Conservation (phyloP, 352 stramenopile species). For the Pythium insidiosum region DNA sequence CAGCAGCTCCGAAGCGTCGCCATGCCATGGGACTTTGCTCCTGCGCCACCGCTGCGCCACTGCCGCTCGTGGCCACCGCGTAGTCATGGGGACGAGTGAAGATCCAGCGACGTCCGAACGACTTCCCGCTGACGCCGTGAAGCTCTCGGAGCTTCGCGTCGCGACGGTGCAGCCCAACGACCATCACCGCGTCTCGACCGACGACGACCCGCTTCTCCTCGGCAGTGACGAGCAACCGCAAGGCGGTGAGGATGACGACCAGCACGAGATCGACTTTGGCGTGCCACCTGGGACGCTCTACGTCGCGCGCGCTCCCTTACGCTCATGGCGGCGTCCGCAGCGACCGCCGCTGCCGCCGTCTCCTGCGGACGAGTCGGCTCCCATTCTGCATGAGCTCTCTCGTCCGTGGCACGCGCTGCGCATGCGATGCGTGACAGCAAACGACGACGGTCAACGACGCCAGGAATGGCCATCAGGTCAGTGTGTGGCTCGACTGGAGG, state of each 20-base stretch:
- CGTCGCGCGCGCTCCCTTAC: neutral
- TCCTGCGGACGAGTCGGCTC: neutral
- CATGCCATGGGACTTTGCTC: too few species aligned
- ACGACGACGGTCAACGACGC: conserved; percentile 9
- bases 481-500: neutral
- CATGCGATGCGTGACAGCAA: neutral
- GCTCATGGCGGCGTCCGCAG: conserved; percentile 4
- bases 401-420: conserved; percentile 11
- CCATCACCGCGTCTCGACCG: too few species aligned
- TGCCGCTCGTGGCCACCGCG: too few species aligned
- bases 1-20: too few species aligned
- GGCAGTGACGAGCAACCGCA: too few species aligned
- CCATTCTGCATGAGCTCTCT: conserved; percentile 11
- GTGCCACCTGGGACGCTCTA: conserved; percentile 12
- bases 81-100: too few species aligned
- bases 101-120: too few species aligned
- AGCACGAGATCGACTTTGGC: conserved; percentile 6
- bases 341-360: neutral
- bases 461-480: conserved; percentile 6
- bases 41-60: too few species aligned
- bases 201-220: too few species aligned
- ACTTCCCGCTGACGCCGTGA: too few species aligned
- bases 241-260: neutral
- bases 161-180: too few species aligned
- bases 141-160: too few species aligned